A percentile compares a stretch with the other conserved stretches of the same genome.
These are phyloP conservation scores for Chalciporus piperatus DNA, from an alignment of 768 basidiomycete species.

Conservation along the genomic window DNA sequence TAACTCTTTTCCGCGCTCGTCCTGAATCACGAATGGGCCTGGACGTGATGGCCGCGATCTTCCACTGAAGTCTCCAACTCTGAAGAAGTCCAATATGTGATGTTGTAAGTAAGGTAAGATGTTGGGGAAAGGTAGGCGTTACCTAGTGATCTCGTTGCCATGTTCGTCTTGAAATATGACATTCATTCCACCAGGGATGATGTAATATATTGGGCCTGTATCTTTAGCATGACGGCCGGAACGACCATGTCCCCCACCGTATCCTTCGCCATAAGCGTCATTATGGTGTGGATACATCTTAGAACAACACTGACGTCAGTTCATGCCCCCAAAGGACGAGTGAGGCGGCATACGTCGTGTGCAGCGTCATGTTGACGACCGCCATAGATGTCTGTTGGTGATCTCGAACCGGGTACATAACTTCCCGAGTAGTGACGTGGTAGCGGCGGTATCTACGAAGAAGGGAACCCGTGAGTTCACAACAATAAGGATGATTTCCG, in stretches of 20 bases:
- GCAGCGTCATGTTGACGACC: slow-evolving; percentile 19
- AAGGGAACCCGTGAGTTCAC: not conserved
- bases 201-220: slow-evolving; percentile 47
- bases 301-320: slow-evolving; percentile 7
- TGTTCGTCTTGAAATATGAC: slow-evolving; percentile 67
- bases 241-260: slow-evolving; percentile 12
- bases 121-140: slow-evolving; percentile 4
- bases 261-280: not conserved
- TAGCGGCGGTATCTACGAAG: slow-evolving; percentile 27
- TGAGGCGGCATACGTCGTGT: slow-evolving; percentile 11
- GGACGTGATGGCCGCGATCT: slow-evolving; percentile 26
- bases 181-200: slow-evolving; percentile 62
- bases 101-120: not conserved
- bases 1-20: slow-evolving; percentile 55
- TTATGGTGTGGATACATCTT: slow-evolving; percentile 26
- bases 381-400: slow-evolving; percentile 32
- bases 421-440: slow-evolving; percentile 21
- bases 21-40: slow-evolving; percentile 55
- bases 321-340: not conserved
- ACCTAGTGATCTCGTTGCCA: slow-evolving; percentile 66
- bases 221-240: slow-evolving; percentile 18
- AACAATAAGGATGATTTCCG: not conserved
- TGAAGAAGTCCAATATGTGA: slow-evolving; percentile 16
- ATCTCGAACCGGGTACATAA: slow-evolving; percentile 16
- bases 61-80: slow-evolving; percentile 51